Base-by-base conservation (phyloP, 805 yeast species). In the Huiozyma naganishii region DNA sequence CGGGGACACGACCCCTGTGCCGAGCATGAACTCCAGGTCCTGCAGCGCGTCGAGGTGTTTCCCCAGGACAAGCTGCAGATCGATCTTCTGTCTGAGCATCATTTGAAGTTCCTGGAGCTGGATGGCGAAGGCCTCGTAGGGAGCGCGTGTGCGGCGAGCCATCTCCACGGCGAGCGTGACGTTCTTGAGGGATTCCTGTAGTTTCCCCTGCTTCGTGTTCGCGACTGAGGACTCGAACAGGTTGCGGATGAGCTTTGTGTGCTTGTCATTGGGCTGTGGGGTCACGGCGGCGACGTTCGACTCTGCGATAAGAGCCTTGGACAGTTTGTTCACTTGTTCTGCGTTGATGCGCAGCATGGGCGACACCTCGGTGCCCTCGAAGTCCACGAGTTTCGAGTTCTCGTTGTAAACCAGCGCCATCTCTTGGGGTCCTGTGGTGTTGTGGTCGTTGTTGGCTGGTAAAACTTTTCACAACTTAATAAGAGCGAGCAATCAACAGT, bases 121-220 rank as follows among this genome's bases (percentile, higher is more conserved):
- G 11, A 81, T 71, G 48, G 77, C 87, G 59, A 83, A 83, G 5
- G 82, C 69, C 56, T 83, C 92, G 66, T 80, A 82, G 57, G 80
- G 79, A 36, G 80, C 74, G 61, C 92, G 72, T 52, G 81, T 78
- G 41, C 57, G 54, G 39, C 69, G 60, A 11, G 82, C 76, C 72
- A 81, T 73, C 43, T 81, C 86, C 32, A 83, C 67, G 4, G 85
- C 90, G 36, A 81, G 65, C 6, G 76, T 58, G 51, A 80, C 74
- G 52, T 78, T 81, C 54, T 79, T 79, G 35, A 73, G 71, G 1
- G 87, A 80, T 9, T 80, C 88, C 3, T 64, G 65, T 48, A 70
- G 70, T 53, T 78, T 76, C 27, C 68, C 66, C 52, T 76, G 74
- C 64, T 83, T 72, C 6, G 79, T 64, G 37, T 66, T 71, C 4